Evolutionary conservation across 257 asterid species (phyloP), one percentile per base, ranked within the genome.

Genomic region (Jasminum sambac): DNA sequence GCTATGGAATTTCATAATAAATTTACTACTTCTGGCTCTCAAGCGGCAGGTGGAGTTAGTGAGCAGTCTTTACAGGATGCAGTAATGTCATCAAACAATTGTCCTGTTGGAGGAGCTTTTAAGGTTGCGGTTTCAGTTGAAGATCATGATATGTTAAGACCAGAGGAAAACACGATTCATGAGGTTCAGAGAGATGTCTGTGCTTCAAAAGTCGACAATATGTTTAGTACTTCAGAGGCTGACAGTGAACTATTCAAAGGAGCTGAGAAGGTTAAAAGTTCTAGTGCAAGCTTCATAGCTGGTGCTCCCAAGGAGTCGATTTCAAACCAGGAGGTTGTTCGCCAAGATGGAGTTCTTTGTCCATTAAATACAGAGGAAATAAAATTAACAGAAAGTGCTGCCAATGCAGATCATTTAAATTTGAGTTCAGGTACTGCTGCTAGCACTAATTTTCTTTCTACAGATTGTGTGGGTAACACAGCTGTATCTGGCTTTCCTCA

Each of bases 211-310:
- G 62, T 40, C 70, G 74, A 67, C 16, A 73, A 74, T 63, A 41
- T 68, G 68, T 68, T 62, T 72, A 68, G 76, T 66, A 67, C 80
- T 78, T 63, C 81, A 43, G 77, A 66, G 60, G 26, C 83, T 72
- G 79, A 72, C 36, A 42, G 57, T 73, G 75, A 68, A 44, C 74
- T 61, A 48, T 73, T 63, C 73, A 69, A 61, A 77, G 73, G 42
- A 66, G 66, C 82, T 39, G 82, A 70, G 76, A 64, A 64, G 72
- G 72, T 55, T 46, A 21, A 60, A 19, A 23, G 43, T 46, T 71
- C 76, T 62, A 76, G 64, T 60, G 64, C 61, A 62, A 79, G 78
- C 62, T 74, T 70, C 52, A 6, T 58, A 48, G 77, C 80, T 79
- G 78, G 67, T 69, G 81, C 61, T 75, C 61, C 81, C 0, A 19